phyloP scores from a whole-genome alignment of 345 rosid species.

The Brassica rapa region DNA sequence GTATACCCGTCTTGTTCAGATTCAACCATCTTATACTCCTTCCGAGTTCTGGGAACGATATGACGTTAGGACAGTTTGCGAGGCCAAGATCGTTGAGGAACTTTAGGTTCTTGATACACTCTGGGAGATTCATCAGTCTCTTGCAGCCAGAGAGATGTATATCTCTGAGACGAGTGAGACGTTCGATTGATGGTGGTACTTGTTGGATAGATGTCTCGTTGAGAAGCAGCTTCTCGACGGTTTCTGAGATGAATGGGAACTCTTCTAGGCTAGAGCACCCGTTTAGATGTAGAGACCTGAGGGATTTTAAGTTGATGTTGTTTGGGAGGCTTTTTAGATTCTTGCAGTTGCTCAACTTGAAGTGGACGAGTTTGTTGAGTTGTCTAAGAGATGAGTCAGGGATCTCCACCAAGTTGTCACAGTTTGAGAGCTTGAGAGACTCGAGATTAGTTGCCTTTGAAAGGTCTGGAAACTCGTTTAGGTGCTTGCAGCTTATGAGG shows the following conservation, averaged over 20 bases:
- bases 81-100: conserved; percentile 18
- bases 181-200: conserved; percentile 28
- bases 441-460: conserved; percentile 36
- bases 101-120: conserved; percentile 28
- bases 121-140: conserved; percentile 34
- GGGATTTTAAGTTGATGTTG: conserved; percentile 40
- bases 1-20: conserved; percentile 20
- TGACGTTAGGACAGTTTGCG: conserved; percentile 28
- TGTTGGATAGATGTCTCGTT: conserved; percentile 28
- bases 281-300: conserved; percentile 20
- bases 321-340: conserved; percentile 31
- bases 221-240: conserved; percentile 5
- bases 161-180: conserved; percentile 25
- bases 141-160: conserved; percentile 30
- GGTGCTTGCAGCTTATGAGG: conserved; percentile 38
- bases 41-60: conserved; percentile 32
- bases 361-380: conserved; percentile 33
- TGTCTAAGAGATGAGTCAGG: conserved; percentile 25
- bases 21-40: conserved; percentile 28
- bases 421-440: conserved; percentile 24
- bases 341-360: conserved; percentile 33
- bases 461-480: conserved; percentile 36
- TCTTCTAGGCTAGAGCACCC: conserved; percentile 37
- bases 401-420: conserved; percentile 30
- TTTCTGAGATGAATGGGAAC: conserved; percentile 33